Conservation (phyloP, 352 stramenopile genomes). For the Phytophthora fragariae region DNA sequence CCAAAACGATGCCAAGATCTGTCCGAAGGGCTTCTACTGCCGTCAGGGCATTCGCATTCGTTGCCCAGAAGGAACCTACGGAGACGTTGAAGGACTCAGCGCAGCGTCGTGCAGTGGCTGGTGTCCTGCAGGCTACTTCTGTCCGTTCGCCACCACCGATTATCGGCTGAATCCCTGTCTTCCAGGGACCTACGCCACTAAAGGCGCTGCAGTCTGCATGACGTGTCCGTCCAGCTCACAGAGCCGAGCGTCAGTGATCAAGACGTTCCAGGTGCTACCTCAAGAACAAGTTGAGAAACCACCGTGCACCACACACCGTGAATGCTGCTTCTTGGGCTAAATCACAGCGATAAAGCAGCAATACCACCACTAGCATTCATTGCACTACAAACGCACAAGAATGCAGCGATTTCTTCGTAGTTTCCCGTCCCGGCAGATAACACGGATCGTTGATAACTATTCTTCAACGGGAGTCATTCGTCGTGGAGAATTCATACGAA, state of each 20-base stretch:
- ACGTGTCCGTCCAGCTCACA: constrained; percentile 42
- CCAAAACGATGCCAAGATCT: constrained; percentile 56
- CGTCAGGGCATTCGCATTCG: too few species aligned
- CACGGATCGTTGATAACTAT: neutral
- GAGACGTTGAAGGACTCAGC: too few species aligned
- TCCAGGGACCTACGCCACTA: constrained; percentile 51
- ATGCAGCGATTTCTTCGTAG: neutral
- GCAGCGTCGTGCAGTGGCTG: too few species aligned
- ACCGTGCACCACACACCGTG: constrained; percentile 45
- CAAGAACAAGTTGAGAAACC: constrained; percentile 17
- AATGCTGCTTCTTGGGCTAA: constrained; percentile 64
- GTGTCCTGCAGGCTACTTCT: constrained; percentile 80
- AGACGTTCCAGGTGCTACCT: constrained; percentile 30
- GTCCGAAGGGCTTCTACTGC: constrained; percentile 77
- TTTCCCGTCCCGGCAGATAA: neutral
- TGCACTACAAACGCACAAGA: neutral
- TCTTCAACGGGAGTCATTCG: neutral
- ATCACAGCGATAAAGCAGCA: neutral
- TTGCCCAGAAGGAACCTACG: too few species aligned
- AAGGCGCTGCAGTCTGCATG: constrained; percentile 56
- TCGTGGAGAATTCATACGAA: neutral
- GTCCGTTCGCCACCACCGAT: constrained; percentile 61
- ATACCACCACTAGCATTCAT: too few species aligned
- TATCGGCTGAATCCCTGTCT: constrained; percentile 53
- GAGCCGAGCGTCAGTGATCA: constrained; percentile 31